Conservation (phyloP, 129 eudicot species). For the Smallanthus sonchifolius region DNA sequence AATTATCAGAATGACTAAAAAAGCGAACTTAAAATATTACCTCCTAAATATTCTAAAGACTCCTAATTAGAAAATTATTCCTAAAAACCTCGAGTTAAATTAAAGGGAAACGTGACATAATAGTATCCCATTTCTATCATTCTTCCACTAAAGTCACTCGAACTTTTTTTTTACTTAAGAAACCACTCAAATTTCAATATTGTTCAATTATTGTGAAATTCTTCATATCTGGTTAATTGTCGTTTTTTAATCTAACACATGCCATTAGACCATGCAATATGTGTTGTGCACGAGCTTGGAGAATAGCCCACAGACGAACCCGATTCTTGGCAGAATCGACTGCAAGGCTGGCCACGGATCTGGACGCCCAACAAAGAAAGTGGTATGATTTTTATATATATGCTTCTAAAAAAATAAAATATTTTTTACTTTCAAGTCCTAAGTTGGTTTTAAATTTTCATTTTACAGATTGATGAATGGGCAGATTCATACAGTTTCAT, state of each 20-base stretch:
- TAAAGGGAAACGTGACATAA: too few species aligned
- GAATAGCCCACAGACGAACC: slow-evolving; percentile 43
- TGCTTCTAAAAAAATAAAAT: neutral
- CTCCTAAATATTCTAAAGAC: too few species aligned
- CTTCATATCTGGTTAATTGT: neutral
- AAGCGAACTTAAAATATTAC: too few species aligned
- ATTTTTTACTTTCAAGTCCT: neutral
- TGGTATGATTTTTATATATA: slow-evolving; percentile 18
- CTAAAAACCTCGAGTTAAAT: too few species aligned
- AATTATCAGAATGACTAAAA: too few species aligned
- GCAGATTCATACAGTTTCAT: slow-evolving; percentile 43
- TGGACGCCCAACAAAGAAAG: slow-evolving; percentile 46
- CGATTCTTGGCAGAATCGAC: slow-evolving; percentile 45
- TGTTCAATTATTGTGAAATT: neutral
- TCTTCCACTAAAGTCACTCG: too few species aligned
- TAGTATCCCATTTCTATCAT: too few species aligned
- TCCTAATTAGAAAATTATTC: too few species aligned
- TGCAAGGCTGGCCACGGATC: slow-evolving; percentile 41
- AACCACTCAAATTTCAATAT: neutral
- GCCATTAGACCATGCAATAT: slow-evolving; percentile 40
- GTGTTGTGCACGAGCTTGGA: slow-evolving; percentile 42
- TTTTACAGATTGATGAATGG: slow-evolving; percentile 44
- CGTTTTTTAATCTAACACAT: neutral
- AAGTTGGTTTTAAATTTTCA: neutral
- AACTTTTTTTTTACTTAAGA: too few species aligned